Base-by-base conservation (phyloP, 495 filamentous ascomycete genomes). In the Xylaria longipes region DNA sequence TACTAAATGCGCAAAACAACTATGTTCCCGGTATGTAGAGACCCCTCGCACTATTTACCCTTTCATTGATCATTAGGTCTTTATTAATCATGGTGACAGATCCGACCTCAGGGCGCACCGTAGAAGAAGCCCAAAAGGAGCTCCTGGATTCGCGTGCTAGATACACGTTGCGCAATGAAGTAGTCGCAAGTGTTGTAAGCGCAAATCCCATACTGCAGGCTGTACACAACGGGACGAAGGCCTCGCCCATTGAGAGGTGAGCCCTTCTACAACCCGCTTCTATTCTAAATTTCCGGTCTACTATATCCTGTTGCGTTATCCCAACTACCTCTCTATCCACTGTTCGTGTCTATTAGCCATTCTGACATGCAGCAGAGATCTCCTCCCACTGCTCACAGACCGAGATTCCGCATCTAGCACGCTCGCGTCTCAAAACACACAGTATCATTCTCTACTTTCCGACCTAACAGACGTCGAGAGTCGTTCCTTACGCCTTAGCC, bases 151-250 rank as follows among this genome's bases (percentile, higher is more conserved):
- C 92, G 52, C 88, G 90, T 76, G 89, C 91, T 58, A 82, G 84
- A 56, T 92, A 93, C 76, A 84, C 86, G 41, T 83, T 94, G 68
- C 88, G 88, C 68, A 89, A 89, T 74, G 88, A 87, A 72, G 87
- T 93, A n/a, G 80, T 91, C 15, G 87, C 89, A 61, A 89, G 84
- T 63, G 87, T 92, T 33, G 80, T 95, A 70, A 87, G 88, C 72
- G 88, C 89, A 29, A 90, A 92, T 75, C 93, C 93, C 12, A 90
- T 90, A 60, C 81, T 97, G 64, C 93, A 92, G 76, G 91, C 93
- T 1, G 87, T 94, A 64, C 92, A 95, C 77, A 82, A 89, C 61
- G 91, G 89, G 58, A 89, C 86, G 3, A 86, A 88, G 57, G 84
- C 87, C n/a, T 89, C 87, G 3, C 86, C 86, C 56, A 82, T 89